phyloP scores from a whole-genome alignment of 495 filamentous ascomycete genomes.

The Tuber borchii region DNA sequence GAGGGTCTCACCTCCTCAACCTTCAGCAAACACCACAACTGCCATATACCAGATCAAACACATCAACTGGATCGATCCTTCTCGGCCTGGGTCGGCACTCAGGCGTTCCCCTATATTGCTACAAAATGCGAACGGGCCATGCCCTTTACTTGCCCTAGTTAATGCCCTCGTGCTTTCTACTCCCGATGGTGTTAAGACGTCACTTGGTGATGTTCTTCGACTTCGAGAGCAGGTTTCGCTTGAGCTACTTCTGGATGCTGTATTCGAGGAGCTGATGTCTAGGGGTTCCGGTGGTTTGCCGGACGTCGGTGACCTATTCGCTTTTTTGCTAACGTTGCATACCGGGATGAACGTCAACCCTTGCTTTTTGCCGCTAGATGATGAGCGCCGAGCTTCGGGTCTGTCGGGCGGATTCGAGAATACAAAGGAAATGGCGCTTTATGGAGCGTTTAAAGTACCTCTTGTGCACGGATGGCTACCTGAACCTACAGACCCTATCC shows the following conservation, averaged over 20 bases:
- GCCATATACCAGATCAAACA: slow-evolving; percentile 43
- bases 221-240: slow-evolving; percentile 82
- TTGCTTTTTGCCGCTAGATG: slow-evolving; percentile 58
- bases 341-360: slow-evolving; percentile 99
- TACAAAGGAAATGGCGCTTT: slow-evolving; percentile 76
- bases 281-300: slow-evolving; percentile 55
- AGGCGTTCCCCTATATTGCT: slow-evolving; percentile 70
- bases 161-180: slow-evolving; percentile 84
- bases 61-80: slow-evolving; percentile 30
- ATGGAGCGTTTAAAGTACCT: slow-evolving; percentile 77
- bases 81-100: slow-evolving; percentile 37
- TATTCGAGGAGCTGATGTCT: slow-evolving; percentile 87
- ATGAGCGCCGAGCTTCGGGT: slow-evolving; percentile 42
- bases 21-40: slow-evolving; percentile 27
- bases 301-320: slow-evolving; percentile 78
- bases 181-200: slow-evolving; percentile 55
- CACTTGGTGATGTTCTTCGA: slow-evolving; percentile 66
- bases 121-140: slow-evolving; percentile 90
- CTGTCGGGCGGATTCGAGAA: slow-evolving; percentile 68
- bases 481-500: slow-evolving; percentile 52
- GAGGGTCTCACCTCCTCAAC: slow-evolving; percentile 20
- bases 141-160: slow-evolving; percentile 84
- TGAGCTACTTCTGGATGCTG: slow-evolving; percentile 71
- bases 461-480: slow-evolving; percentile 94
- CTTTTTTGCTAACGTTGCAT: slow-evolving; percentile 79